Evolutionary conservation across 768 basidiomycete genomes (phyloP).

Genomic region (Suillus lakei): DNA sequence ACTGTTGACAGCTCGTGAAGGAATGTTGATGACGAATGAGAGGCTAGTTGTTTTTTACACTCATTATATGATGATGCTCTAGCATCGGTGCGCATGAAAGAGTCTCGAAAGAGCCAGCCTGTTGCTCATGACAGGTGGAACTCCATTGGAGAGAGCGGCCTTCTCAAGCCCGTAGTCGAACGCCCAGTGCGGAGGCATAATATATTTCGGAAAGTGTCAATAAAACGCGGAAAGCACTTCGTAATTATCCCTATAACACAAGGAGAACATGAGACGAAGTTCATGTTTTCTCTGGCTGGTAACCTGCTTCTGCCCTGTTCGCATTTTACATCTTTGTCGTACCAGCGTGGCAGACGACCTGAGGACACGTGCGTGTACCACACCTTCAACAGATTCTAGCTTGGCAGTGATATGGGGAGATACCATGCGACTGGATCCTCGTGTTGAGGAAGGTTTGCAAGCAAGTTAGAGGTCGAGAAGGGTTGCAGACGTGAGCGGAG

Average conservation of each 20-base stretch:
- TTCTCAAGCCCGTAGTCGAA: conserved; percentile 88
- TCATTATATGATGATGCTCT: conserved; percentile 7
- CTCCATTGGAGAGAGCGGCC: conserved; percentile 90
- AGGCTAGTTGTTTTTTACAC: conserved; percentile 6
- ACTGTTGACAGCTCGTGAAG: conserved; percentile 66
- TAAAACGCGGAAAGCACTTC: conserved; percentile 84
- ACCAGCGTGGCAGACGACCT: conserved; percentile 76
- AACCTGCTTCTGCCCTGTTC: conserved; percentile 89
- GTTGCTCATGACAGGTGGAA: conserved; percentile 85
- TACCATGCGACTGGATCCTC: conserved; percentile 70
- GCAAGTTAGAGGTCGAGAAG: conserved; percentile 88
- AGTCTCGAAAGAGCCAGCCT: conserved; percentile 70
- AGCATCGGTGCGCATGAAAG: conserved; percentile 64
- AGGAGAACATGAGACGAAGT: conserved; percentile 47
- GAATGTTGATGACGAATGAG: conserved; percentile 70
- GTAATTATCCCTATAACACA: conserved; percentile 65
- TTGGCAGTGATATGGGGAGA: conserved; percentile 35
- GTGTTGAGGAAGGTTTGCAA: conserved; percentile 49
- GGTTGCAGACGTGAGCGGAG: conserved; percentile 76
- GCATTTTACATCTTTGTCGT: conserved; percentile 85
- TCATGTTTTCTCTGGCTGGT: conserved; percentile 84
- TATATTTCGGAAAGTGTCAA: conserved; percentile 88
- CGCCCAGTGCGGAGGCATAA: conserved; percentile 69
- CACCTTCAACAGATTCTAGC: not conserved
- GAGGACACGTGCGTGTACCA: conserved; percentile 49